phyloP scores from a whole-genome alignment of 106 monocot genomes.

The Phalaenopsis aphrodite region DNA sequence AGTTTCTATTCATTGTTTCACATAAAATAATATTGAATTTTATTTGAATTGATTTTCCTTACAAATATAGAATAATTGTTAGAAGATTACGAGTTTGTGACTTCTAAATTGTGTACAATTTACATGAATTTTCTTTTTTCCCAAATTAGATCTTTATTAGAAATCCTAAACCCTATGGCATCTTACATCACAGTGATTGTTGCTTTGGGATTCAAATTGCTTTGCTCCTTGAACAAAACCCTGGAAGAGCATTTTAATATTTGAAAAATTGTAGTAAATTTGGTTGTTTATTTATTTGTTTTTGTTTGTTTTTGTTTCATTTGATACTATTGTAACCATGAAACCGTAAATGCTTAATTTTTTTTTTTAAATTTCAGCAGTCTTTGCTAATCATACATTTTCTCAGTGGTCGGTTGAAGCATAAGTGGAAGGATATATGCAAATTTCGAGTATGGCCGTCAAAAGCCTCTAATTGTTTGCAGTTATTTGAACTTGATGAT shows the following conservation, averaged over 20 bases:
- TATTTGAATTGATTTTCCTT: no score
- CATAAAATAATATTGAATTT: no score
- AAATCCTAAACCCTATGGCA: background rate
- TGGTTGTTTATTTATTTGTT: background rate
- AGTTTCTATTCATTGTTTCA: no score
- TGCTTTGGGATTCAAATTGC: background rate
- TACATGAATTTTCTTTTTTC: background rate
- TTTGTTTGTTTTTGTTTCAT: background rate
- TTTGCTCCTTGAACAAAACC: background rate
- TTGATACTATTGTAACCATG: background rate
- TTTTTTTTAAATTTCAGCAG: background rate
- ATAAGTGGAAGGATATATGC: conserved; percentile 69
- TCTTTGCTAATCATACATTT: background rate
- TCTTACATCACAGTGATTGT: background rate
- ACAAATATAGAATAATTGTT: no score
- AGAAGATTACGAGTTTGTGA: no score
- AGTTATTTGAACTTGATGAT: conserved; percentile 84
- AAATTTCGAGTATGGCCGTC: conserved; percentile 63
- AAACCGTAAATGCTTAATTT: background rate
- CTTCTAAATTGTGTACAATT: no score
- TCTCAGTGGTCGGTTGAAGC: conserved; percentile 11
- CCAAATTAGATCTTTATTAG: background rate
- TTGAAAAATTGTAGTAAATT: background rate
- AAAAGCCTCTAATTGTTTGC: conserved; percentile 57
- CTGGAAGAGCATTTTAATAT: background rate